Base-by-base conservation (phyloP, 176 grass and related monocot species). In the Musa acuminata region DNA sequence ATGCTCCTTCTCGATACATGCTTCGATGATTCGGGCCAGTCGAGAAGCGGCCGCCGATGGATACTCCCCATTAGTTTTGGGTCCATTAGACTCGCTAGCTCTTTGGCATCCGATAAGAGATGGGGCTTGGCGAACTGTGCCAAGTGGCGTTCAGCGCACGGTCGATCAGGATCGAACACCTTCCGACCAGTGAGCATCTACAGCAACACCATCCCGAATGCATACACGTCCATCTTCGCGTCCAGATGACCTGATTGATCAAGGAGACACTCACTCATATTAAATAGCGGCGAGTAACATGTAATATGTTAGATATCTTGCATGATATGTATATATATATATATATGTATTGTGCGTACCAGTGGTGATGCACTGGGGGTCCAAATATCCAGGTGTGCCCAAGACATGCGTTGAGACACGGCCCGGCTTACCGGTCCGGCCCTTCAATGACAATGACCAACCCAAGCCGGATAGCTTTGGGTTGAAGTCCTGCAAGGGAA, bases 81-180 rank as follows among this genome's bases (percentile, higher is more conserved):
- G 54, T 96, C 92, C 92, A 96, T 96, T 13, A 96, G 77, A 21
- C 82, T 67, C 0, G 78, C 66, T 1, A 96, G 69, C 64, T 65
- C 87, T 64, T 55, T 72, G 87, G 0, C 29, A 68, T 96, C 92
- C 4, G 29, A 4, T 11, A 72, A 51, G 8, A 96, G 80, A 72
- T 81, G 85, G 29, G 92, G 92, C 62, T 92, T 96, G 0, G 92
- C 89, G 87, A 87, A 96, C 11, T 96, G 89, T 13, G 65, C 92
- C 0, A 92, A 82, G 71, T 68, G 89, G 21, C 79, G 62, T 52
- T 89, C 84, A 0, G 79, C 80, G 2, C 64, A 75, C 0, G 89
- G 89, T 9, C 89, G 92, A 75, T 84, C 92, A 43, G 82, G 71
- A 49, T 96, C 92, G 17, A 96, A 49, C 1, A 89, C 89, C 29